phyloP scores from a whole-genome alignment of 768 basidiomycete genomes.

The Termitomyces sp. region DNA sequence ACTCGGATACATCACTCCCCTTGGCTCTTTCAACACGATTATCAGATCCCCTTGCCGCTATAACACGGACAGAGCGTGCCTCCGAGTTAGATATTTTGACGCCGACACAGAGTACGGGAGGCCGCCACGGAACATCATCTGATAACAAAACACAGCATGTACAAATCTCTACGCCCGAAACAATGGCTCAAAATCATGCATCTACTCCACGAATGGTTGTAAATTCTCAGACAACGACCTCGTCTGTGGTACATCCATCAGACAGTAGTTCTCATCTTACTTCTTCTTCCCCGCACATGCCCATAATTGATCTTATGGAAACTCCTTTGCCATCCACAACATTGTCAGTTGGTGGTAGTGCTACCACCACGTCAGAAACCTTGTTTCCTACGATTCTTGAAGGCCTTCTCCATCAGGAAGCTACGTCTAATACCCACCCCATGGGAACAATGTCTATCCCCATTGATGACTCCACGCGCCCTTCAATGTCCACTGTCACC shows the following conservation, averaged over 20 bases:
- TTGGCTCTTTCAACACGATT: conserved; percentile 22
- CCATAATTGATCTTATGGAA: neutral
- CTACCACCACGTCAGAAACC: neutral
- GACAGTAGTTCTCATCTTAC: neutral
- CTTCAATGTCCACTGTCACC: conserved; percentile 7
- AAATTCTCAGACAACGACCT: neutral
- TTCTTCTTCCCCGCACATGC: neutral
- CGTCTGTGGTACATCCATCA: neutral
- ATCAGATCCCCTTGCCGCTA: conserved; percentile 15
- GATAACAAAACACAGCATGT: neutral
- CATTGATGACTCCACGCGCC: conserved; percentile 11
- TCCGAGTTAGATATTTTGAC: neutral
- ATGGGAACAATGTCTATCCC: conserved; percentile 8
- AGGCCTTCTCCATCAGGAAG: conserved; percentile 9
- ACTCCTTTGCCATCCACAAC: neutral
- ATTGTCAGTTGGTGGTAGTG: neutral
- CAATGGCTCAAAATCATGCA: conserved; percentile 25
- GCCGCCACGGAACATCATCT: conserved; percentile 1
- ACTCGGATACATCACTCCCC: neutral
- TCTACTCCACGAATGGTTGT: conserved; percentile 12
- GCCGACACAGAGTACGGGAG: neutral
- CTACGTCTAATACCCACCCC: neutral
- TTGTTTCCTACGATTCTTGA: neutral
- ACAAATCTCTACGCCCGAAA: conserved; percentile 18
- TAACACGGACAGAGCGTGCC: neutral